Percentiles rank a stretch among this genome's conserved stretches.
Evolutionary conservation across 1,139 yeast genomes (phyloP).

Genomic region (Yamadazyma blattariae): DNA sequence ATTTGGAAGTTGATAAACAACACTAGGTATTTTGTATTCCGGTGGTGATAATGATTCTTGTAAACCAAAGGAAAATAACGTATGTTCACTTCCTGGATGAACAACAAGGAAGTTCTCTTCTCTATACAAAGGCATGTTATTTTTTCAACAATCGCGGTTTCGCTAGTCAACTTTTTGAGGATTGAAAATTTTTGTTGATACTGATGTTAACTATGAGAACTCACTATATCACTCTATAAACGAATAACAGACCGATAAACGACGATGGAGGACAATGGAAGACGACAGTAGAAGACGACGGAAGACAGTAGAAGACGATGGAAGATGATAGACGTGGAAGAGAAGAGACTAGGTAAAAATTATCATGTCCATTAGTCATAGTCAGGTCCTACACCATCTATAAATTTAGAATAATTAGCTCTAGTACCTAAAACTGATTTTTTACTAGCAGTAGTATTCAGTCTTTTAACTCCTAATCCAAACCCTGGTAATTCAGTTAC

Average conservation of each 20-base stretch:
- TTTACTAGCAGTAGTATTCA: conserved; percentile 31
- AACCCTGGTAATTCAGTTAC: conserved; percentile 24
- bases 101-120: conserved; percentile 64
- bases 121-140: conserved; percentile 54
- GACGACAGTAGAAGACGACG: too few relatives aligned
- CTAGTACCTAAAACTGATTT: conserved; percentile 41
- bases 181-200: neutral
- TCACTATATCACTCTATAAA: too few relatives aligned
- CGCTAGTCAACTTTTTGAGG: neutral
- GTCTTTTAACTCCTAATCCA: conserved; percentile 19
- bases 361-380: too few relatives aligned
- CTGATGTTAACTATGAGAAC: too few relatives aligned
- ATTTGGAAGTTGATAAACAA: conserved; percentile 56
- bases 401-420: conserved; percentile 35
- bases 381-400: conserved; percentile 32
- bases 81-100: conserved; percentile 76
- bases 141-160: conserved; percentile 1
- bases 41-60: conserved; percentile 81
- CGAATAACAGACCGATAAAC: too few relatives aligned
- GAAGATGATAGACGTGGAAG: too few relatives aligned
- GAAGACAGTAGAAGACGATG: too few relatives aligned
- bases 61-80: conserved; percentile 78
- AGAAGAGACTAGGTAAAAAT: too few relatives aligned
- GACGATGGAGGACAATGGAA: too few relatives aligned
- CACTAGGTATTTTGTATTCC: conserved; percentile 68